Evolutionary conservation across 805 yeast genomes (phyloP).

Genomic region (Starmerella vitae): DNA sequence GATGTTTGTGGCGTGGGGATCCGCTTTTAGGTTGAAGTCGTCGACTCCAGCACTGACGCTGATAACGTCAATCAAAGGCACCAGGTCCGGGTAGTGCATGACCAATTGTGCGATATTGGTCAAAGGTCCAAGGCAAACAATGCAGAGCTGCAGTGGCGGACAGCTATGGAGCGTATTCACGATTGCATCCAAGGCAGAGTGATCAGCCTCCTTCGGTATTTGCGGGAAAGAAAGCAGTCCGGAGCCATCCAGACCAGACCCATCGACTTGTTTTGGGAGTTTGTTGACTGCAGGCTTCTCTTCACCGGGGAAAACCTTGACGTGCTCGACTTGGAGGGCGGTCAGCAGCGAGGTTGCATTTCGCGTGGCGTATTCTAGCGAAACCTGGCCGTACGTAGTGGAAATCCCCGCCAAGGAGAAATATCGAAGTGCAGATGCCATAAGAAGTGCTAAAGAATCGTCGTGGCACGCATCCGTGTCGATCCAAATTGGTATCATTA

Average conservation of each 20-base stretch:
- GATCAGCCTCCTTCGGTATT: conserved; percentile 25
- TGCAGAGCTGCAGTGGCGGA: conserved; percentile 38
- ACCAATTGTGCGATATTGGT: conserved; percentile 57
- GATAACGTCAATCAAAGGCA: conserved; percentile 36
- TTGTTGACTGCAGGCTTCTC: conserved; percentile 33
- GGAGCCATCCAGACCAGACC: conserved; percentile 73
- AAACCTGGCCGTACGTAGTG: conserved; percentile 61
- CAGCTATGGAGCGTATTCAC: conserved; percentile 32
- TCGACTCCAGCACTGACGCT: conserved; percentile 64
- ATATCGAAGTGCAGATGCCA: conserved; percentile 47
- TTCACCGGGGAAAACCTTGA: conserved; percentile 59
- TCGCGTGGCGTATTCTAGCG: conserved; percentile 48
- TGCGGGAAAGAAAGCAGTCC: conserved; percentile 40
- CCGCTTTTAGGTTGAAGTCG: conserved; percentile 65
- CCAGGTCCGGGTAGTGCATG: conserved; percentile 40
- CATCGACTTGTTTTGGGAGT: conserved; percentile 56
- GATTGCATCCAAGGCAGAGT: conserved; percentile 32
- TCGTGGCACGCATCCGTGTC: conserved; percentile 93
- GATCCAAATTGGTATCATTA: conserved; percentile 57
- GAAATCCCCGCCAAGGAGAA: conserved; percentile 55
- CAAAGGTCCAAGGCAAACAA: conserved; percentile 65
- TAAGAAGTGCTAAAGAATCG: conserved; percentile 61
- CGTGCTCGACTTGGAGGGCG: conserved; percentile 34
- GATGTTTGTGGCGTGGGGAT: conserved; percentile 58
- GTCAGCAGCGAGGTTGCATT: conserved; percentile 59